Conservation (phyloP, 163 green algal species). For the Volvox carteri region DNA sequence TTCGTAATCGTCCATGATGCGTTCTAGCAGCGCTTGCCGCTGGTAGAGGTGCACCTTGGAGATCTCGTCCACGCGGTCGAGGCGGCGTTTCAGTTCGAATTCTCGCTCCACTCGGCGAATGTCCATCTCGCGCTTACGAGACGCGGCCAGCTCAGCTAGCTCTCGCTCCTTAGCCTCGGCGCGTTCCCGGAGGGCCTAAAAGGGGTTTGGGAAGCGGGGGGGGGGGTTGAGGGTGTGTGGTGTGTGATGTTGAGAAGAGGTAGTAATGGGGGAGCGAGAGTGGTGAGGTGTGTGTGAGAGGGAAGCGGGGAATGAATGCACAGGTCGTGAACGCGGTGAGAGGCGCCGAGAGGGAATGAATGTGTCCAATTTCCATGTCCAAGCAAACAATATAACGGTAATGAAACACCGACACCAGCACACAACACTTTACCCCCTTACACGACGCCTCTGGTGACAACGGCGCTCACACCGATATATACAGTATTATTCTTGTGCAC, state of each 20-base stretch:
- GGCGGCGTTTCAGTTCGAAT: constrained; percentile 73
- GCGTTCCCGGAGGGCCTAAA: constrained; percentile 66
- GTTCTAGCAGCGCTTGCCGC: constrained; percentile 76
- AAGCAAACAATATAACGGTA: too few species aligned
- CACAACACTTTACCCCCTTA: too few species aligned
- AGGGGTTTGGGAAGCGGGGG: background rate
- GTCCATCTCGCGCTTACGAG: constrained; percentile 78
- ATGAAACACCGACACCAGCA: too few species aligned
- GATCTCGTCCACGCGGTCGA: constrained; percentile 74
- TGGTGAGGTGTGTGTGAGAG: too few species aligned
- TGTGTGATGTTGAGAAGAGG: background rate
- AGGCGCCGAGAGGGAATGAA: too few species aligned
- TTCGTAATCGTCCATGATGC: constrained; percentile 86
- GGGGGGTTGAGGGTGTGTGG: background rate
- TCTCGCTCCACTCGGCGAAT: constrained; percentile 78
- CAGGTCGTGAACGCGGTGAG: too few species aligned
- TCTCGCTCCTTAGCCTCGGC: constrained; percentile 84
- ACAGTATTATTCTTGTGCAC: too few species aligned
- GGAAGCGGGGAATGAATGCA: too few species aligned
- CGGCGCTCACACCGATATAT: too few species aligned
- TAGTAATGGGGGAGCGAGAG: background rate
- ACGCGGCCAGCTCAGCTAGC: constrained; percentile 71
- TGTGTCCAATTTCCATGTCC: too few species aligned
- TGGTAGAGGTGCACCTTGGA: constrained; percentile 74
- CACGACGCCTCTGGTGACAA: too few species aligned